A percentile compares a stretch with the other conserved stretches of the same genome.
Evolutionary conservation across 768 basidiomycete genomes (phyloP).

Genomic region (Boletus barrowsii): DNA sequence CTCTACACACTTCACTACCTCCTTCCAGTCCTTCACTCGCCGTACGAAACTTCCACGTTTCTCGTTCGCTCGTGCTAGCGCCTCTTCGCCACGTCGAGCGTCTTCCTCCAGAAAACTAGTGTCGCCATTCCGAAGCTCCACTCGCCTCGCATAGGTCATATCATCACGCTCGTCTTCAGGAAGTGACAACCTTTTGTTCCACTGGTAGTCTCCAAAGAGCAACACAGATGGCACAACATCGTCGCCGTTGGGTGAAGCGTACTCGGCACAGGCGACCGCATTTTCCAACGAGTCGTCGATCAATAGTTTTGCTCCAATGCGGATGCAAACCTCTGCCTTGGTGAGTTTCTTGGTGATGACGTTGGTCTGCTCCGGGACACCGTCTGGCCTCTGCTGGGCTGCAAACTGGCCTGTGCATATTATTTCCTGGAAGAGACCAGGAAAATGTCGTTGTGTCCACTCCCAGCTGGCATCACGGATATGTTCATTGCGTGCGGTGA

Average conservation of each 20-base stretch:
- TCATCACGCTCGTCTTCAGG: slow-evolving; percentile 46
- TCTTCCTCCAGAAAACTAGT: slow-evolving; percentile 59
- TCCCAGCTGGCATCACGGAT: slow-evolving; percentile 56
- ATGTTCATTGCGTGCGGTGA: slow-evolving; percentile 67
- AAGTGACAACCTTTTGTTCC: slow-evolving; percentile 62
- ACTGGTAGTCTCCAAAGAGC: slow-evolving; percentile 73
- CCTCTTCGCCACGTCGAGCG: slow-evolving; percentile 25
- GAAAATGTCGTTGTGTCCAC: slow-evolving; percentile 67
- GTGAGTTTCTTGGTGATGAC: slow-evolving; percentile 49
- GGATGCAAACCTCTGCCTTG: slow-evolving; percentile 71
- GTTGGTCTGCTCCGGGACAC: slow-evolving; percentile 29
- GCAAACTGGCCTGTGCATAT: slow-evolving; percentile 77
- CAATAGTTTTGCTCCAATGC: slow-evolving; percentile 59
- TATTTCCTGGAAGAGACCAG: slow-evolving; percentile 57
- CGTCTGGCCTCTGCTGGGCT: slow-evolving; percentile 36
- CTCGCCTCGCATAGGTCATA: slow-evolving; percentile 50
- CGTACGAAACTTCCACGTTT: slow-evolving; percentile 42
- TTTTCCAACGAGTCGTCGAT: slow-evolving; percentile 85
- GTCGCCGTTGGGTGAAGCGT: slow-evolving; percentile 14
- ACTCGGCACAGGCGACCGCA: slow-evolving; percentile 53
- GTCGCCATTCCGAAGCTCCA: slow-evolving; percentile 43
- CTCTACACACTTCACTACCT: slow-evolving; percentile 50
- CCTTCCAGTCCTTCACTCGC: slow-evolving; percentile 63
- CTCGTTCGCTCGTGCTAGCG: slow-evolving; percentile 41
- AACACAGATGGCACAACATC: slow-evolving; percentile 50